These are phyloP conservation scores for Mycena epipterygia DNA, from an alignment of 768 basidiomycete genomes.

Conservation along the genomic window DNA sequence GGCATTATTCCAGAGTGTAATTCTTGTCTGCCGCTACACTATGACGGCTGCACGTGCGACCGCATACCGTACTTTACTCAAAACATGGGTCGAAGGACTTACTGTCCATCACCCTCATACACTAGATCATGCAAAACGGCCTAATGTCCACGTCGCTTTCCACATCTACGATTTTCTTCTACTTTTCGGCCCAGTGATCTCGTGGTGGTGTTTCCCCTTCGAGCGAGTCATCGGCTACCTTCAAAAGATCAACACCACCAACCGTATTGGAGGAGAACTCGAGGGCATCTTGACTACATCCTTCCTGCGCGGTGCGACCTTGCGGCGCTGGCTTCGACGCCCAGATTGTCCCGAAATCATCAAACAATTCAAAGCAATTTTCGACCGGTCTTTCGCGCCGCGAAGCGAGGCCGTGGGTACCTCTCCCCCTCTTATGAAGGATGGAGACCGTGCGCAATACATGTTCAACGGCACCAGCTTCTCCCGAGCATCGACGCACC, in stretches of 20 bases:
- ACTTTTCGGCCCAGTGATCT: conserved; percentile 51
- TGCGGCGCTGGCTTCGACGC: conserved; percentile 26
- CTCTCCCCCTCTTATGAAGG: conserved; percentile 22
- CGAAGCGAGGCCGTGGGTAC: conserved; percentile 22
- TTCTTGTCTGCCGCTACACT: conserved; percentile 36
- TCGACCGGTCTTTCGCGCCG: conserved; percentile 24
- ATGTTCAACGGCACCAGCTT: conserved; percentile 20
- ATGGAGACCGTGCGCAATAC: conserved; percentile 25
- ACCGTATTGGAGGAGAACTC: conserved; percentile 42
- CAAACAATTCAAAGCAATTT: conserved; percentile 31
- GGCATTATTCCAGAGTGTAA: conserved; percentile 44
- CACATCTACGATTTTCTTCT: conserved; percentile 53
- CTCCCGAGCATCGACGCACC: conserved; percentile 31
- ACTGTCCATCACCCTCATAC: conserved; percentile 43
- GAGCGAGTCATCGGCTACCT: conserved; percentile 53
- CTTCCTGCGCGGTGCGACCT: conserved; percentile 23
- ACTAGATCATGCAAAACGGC: conserved; percentile 7
- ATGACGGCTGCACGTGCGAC: conserved; percentile 34
- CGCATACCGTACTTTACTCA: conserved; percentile 36
- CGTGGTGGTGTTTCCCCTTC: conserved; percentile 58
- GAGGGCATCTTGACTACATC: conserved; percentile 28
- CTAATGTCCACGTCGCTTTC: conserved; percentile 49
- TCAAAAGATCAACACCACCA: conserved; percentile 49
- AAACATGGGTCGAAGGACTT: conserved; percentile 43
- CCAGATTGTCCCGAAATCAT: conserved; percentile 30